Base-by-base conservation (phyloP, 2,329 filamentous ascomycete species). In the Claviceps capensis region DNA sequence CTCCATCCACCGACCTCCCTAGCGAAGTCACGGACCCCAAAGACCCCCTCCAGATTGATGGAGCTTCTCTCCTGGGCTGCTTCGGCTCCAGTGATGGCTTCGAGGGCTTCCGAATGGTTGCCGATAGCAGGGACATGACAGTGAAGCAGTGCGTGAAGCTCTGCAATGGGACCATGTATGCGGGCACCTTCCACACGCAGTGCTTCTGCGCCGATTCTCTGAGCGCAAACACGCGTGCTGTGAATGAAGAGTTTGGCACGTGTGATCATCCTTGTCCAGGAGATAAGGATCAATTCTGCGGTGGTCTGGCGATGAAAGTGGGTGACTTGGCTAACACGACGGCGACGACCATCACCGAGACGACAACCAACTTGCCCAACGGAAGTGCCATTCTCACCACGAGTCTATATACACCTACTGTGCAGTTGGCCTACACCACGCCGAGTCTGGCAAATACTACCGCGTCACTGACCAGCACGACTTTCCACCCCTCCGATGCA, bases 171-270 rank as follows among this genome's bases (percentile, higher is more conserved):
- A 57, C 54, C 40, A 65, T 61, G 17, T 74, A 70, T 52, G 66
- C 68, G 2, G 73, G 69, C 49, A 55, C 73, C 42, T 69, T 64
- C 23, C 61, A 65, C 30, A 69, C 62, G 11, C 62, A 61, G 22
- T 77, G 74, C 58, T 74, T 72, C 61, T 77, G 74, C 52, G 71
- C 72, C 37, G 62, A 68, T 13, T 53, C 50, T 1, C 62, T 76
- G 17, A 69, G 71, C 40, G 60, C 62, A 4, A 63, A 67, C 45
- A 70, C 72, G n/a, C 63, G 57, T 13, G 67, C 71, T 13, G 47
- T 48, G 17, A 47, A 51, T 23, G 23, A 23, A 7, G 23, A 52
- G 3, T 47, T 49, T 41, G 54, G 55, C 67, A 1, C 60, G 60
- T 44, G 74, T 55, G 57, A 69, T 50, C 56, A 58, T 2, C 59